Evolutionary conservation across 371 early-diverging fungal species (phyloP), one percentile per base, ranked within the genome.

Genomic region (Mucor plumbeus): DNA sequence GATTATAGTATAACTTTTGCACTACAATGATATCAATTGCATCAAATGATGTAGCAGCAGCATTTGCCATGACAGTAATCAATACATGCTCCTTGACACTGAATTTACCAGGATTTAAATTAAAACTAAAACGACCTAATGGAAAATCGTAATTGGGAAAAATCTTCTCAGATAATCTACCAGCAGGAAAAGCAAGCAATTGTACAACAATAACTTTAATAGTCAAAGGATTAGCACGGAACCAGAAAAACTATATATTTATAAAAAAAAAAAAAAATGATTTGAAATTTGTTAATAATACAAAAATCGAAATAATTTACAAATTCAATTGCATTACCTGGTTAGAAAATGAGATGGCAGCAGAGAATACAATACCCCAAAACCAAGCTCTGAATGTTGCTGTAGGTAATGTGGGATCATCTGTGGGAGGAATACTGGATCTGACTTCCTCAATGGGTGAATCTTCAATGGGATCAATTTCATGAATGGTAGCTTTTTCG

Each of bases 11-110:
- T 21, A 91, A 65, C 40, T 81, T 68, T 72, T 92, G 91, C 47
- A 88, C 85, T 11, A 88, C 87, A 62, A 92, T 88, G 61, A 92
- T 90, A 75, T 93, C 91, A 55, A 92, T 91, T 14, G 90, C 94
- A 35, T 82, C 85, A 59, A 82, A 82, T 36, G 83, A 79, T 5
- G 90, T 88, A 26, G 87, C 84, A 17, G 90, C 90, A 33, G 77
- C 74, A 53, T 85, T 86, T 26, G 88, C 87, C 71, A 90, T 83
- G 61, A 89, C 82, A 62, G 84, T 80, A 53, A 83, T 80, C 43
- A 90, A 79, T 26, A 88, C 85, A 68, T 93, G 90, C 74, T 92
- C 89, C 79, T 94, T 94, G 61, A 92, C 85, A 63, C 79, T 85
- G 79, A 94, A 94, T 9, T 87, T 89, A 7, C 92, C 92, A 1